These are phyloP conservation scores for Yamadazyma triangularis DNA, from an alignment of 1,139 yeast genomes.

Conservation along the genomic window DNA sequence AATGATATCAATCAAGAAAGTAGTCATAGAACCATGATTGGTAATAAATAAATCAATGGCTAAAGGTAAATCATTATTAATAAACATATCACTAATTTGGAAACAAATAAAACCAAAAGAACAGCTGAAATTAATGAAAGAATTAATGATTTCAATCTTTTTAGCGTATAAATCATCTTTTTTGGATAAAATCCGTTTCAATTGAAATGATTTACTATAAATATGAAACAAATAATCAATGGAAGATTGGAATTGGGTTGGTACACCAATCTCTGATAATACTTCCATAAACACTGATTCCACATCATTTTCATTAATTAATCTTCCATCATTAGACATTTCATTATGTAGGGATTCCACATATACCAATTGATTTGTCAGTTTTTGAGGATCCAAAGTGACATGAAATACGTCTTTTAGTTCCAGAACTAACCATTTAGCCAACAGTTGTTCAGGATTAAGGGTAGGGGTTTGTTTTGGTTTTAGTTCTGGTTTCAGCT, in stretches of 20 bases:
- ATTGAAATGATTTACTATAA: slow-evolving; percentile 36
- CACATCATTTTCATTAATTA: slow-evolving; percentile 23
- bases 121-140: slow-evolving; percentile 50
- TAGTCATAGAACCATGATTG: slow-evolving; percentile 33
- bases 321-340: slow-evolving; percentile 18
- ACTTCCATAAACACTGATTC: slow-evolving; percentile 51
- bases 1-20: slow-evolving; percentile 56
- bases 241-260: slow-evolving; percentile 24
- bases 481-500: slow-evolving; percentile 4
- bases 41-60: slow-evolving; percentile 26
- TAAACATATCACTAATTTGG: slow-evolving; percentile 66
- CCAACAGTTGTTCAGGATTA: slow-evolving; percentile 17
- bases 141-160: slow-evolving; percentile 41
- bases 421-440: slow-evolving; percentile 26
- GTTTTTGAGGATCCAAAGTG: slow-evolving; percentile 16
- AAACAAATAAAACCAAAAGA: slow-evolving; percentile 70
- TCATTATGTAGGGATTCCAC: slow-evolving; percentile 38
- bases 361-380: slow-evolving; percentile 16
- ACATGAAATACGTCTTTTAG: slow-evolving; percentile 40
- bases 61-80: slow-evolving; percentile 30
- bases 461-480: slow-evolving; percentile 4
- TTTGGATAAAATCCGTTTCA: slow-evolving; percentile 36
- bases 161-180: slow-evolving; percentile 34
- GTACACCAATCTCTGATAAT: slow-evolving; percentile 49
- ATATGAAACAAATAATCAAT: slow-evolving; percentile 43